Evolutionary conservation across 179 eudicot species (phyloP).

Genomic region (Drosera spatulata): DNA sequence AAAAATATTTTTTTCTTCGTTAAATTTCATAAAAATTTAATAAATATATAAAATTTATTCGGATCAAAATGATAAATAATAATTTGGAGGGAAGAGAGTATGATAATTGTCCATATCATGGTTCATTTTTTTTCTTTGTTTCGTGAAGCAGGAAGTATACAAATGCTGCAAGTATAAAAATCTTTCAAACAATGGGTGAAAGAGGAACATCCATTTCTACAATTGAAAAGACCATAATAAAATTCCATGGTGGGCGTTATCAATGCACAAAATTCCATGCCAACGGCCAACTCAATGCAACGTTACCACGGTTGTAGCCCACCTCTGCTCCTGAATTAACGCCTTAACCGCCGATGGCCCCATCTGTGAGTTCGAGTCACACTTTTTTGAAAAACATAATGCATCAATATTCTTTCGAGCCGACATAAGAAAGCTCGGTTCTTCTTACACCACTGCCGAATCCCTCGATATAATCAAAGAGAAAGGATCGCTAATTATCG

Average conservation of each 20-base stretch:
- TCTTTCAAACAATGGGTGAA: background rate
- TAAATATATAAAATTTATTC: no score
- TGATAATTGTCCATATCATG: no score
- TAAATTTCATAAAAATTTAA: no score
- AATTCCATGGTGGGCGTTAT: background rate
- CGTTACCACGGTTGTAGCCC: background rate
- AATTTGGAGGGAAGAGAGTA: no score
- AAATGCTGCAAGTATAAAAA: no score
- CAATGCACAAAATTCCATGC: background rate
- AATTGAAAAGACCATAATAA: background rate
- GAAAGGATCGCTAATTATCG: no score
- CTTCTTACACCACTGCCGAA: no score
- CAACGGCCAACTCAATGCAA: slow-evolving; percentile 8
- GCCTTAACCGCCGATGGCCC: slow-evolving; percentile 50
- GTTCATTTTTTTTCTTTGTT: no score
- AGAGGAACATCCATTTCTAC: background rate
- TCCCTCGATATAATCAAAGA: no score
- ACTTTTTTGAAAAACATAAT: slow-evolving; percentile 14
- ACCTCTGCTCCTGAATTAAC: slow-evolving; percentile 35
- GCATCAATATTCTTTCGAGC: slow-evolving; percentile 1
- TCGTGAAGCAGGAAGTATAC: no score
- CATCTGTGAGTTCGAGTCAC: slow-evolving; percentile 17
- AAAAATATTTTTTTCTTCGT: no score
- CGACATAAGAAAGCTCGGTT: slow-evolving; percentile 9
- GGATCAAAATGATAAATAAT: no score